These are phyloP conservation scores for Pichia sp. DNA, from an alignment of 1,139 yeast species.

Conservation along the genomic window DNA sequence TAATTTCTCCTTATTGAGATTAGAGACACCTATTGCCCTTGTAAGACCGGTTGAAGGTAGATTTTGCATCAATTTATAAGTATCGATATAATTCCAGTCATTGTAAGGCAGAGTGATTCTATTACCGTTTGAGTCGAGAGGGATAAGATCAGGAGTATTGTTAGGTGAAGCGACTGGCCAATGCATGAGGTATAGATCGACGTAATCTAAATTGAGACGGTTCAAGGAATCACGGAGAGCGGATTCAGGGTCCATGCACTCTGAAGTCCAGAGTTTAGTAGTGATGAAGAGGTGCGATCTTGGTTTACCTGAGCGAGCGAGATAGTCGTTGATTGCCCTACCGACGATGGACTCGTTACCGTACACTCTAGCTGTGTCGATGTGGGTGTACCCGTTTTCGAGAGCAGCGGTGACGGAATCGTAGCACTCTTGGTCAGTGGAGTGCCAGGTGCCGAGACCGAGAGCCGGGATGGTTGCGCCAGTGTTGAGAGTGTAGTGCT, in stretches of 20 bases:
- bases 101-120: constrained; percentile 35
- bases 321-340: constrained; percentile 32
- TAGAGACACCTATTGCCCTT: constrained; percentile 73
- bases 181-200: constrained; percentile 78
- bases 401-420: constrained; percentile 57
- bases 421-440: constrained; percentile 50
- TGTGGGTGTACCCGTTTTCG: constrained; percentile 45
- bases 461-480: constrained; percentile 43
- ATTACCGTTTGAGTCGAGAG: constrained; percentile 35
- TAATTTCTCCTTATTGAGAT: constrained; percentile 52
- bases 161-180: constrained; percentile 67
- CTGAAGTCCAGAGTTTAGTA: constrained; percentile 44
- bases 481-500: constrained; percentile 11
- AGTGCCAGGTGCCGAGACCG: constrained; percentile 57
- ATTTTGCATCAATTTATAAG: constrained; percentile 65
- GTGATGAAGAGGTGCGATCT: constrained; percentile 43
- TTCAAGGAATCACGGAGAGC: constrained; percentile 58
- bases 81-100: constrained; percentile 51
- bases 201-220: constrained; percentile 67
- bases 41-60: constrained; percentile 35
- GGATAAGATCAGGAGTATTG: constrained; percentile 31
- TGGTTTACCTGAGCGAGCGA: constrained; percentile 34
- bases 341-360: constrained; percentile 51
- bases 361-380: constrained; percentile 54
- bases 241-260: constrained; percentile 42